Conservation (phyloP, 345 rosid species). For the Aquilaria malaccensis region DNA sequence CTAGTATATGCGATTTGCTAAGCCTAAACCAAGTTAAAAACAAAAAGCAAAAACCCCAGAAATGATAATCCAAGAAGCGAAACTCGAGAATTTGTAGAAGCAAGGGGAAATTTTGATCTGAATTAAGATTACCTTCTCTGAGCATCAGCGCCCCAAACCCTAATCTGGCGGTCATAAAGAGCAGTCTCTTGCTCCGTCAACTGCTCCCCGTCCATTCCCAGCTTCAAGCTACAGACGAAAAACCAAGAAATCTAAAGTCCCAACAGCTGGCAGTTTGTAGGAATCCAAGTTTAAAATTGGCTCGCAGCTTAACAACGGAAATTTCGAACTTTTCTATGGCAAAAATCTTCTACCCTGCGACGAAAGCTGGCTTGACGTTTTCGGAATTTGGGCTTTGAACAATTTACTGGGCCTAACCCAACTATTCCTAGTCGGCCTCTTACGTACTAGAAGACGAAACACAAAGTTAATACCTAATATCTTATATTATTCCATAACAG, state of each 20-base stretch:
- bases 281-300: background rate
- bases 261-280: background rate
- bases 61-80: background rate
- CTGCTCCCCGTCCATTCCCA: slow-evolving; percentile 76
- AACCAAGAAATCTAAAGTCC: background rate
- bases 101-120: background rate
- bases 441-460: too few relatives aligned
- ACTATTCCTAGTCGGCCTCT: too few relatives aligned
- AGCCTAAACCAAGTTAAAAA: slow-evolving; percentile 37
- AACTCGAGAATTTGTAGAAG: background rate
- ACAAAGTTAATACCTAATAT: too few relatives aligned
- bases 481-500: too few relatives aligned
- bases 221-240: slow-evolving; percentile 14
- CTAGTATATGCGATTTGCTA: slow-evolving; percentile 74
- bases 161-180: slow-evolving; percentile 85
- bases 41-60: background rate
- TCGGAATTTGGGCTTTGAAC: too few relatives aligned
- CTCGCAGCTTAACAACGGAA: background rate
- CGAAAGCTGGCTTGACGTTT: too few relatives aligned
- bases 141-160: slow-evolving; percentile 99
- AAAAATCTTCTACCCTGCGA: background rate
- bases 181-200: slow-evolving; percentile 97
- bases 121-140: slow-evolving; percentile 57
- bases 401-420: too few relatives aligned
- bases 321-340: background rate